Evolutionary conservation across 257 asterid genomes (phyloP).

Genomic region (Solanum etuberosum): DNA sequence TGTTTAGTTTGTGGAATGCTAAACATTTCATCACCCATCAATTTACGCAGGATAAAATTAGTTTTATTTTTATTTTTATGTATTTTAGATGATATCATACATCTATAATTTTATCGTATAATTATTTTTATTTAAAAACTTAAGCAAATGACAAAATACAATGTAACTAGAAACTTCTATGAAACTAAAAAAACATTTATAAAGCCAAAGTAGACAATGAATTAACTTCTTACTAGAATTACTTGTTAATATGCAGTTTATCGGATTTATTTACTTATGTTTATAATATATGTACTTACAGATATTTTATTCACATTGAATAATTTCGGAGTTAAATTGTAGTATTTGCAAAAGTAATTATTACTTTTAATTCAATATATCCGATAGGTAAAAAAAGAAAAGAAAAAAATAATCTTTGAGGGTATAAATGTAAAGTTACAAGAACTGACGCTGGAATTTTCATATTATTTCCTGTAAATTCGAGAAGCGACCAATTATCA

Average conservation of each 20-base stretch:
- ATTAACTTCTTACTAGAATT: neutral
- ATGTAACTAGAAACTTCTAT: neutral
- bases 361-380: neutral
- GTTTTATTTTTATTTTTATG: too few species aligned
- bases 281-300: too few species aligned
- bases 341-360: neutral
- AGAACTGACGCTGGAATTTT: neutral
- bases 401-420: rapidly evolving
- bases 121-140: neutral
- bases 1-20: neutral
- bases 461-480: neutral
- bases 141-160: neutral
- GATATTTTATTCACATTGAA: too few species aligned
- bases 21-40: too few species aligned
- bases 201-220: neutral
- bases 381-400: neutral
- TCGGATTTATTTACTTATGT: neutral
- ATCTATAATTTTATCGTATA: neutral
- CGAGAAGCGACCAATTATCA: neutral
- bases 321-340: too few species aligned
- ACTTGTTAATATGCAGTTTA: neutral
- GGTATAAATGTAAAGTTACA: neutral
- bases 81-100: neutral
- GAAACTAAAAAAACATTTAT: too few species aligned
- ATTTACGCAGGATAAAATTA: neutral